A percentile compares a stretch with the other conserved stretches of the same genome.
phyloP scores from a whole-genome alignment of 768 basidiomycete genomes.

The Leccinum ochraceum region DNA sequence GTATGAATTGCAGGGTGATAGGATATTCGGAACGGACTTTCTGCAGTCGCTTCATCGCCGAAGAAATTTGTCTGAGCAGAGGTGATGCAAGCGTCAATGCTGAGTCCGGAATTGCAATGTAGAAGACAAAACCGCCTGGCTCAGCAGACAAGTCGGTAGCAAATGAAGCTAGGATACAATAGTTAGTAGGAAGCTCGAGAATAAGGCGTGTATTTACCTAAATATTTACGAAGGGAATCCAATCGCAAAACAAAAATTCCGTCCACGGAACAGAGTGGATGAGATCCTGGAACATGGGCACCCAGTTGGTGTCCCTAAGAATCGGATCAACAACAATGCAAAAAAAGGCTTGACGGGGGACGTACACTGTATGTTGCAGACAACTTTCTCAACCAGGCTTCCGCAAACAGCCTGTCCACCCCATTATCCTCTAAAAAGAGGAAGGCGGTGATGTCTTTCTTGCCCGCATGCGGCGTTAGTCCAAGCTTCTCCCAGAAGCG shows the following conservation, averaged over 20 bases:
- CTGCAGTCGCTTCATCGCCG: slow-evolving; percentile 57
- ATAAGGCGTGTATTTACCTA: slow-evolving; percentile 42
- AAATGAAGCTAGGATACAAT: slow-evolving; percentile 45
- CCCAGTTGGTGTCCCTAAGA: slow-evolving; percentile 64
- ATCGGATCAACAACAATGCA: slow-evolving; percentile 12
- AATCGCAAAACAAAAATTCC: slow-evolving; percentile 66
- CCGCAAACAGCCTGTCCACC: slow-evolving; percentile 48
- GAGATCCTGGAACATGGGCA: slow-evolving; percentile 51
- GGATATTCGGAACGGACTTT: slow-evolving; percentile 48
- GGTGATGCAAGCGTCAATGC: slow-evolving; percentile 66
- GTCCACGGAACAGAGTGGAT: slow-evolving; percentile 45
- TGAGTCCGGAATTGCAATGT: slow-evolving; percentile 62
- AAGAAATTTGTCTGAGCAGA: slow-evolving; percentile 67
- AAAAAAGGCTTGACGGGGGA: slow-evolving; percentile 7
- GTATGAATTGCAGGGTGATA: slow-evolving; percentile 72
- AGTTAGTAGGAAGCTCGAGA: neutral
- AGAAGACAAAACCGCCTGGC: slow-evolving; percentile 55
- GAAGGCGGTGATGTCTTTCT: slow-evolving; percentile 69
- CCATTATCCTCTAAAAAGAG: slow-evolving; percentile 67
- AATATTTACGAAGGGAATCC: slow-evolving; percentile 68
- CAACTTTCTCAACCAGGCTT: slow-evolving; percentile 59
- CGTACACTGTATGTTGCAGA: slow-evolving; percentile 60
- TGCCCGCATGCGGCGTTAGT: slow-evolving; percentile 65
- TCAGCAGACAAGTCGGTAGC: slow-evolving; percentile 42
- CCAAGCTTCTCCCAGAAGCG: slow-evolving; percentile 89